Conservation (phyloP, 2,329 filamentous ascomycete genomes). For the Hortaea werneckii region DNA sequence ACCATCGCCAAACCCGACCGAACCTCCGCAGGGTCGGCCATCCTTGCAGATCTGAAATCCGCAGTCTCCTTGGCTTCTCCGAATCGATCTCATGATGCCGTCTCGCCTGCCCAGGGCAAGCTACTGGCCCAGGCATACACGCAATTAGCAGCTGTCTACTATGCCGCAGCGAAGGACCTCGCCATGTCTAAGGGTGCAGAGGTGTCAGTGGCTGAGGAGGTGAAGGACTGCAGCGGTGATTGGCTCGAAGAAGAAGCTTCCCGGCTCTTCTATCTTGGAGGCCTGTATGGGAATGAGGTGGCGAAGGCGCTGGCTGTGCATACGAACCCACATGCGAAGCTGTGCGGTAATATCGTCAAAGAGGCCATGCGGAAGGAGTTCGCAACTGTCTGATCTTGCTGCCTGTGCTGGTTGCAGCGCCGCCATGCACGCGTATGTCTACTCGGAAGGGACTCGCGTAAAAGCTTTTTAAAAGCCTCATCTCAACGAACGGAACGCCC, state of each 20-base stretch:
- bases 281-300: slow-evolving; percentile 46
- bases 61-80: slow-evolving; percentile 53
- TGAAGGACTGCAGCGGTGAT: slow-evolving; percentile 13
- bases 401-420: too few species aligned
- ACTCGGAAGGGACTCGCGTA: too few species aligned
- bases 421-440: too few species aligned
- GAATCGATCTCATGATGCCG: slow-evolving; percentile 35
- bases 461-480: too few species aligned
- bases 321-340: slow-evolving; percentile 53
- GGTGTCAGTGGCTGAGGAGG: slow-evolving; percentile 10
- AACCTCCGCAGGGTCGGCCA: background rate
- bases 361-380: slow-evolving; percentile 47
- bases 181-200: background rate
- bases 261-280: slow-evolving; percentile 44
- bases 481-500: too few species aligned
- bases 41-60: slow-evolving; percentile 26
- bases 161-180: slow-evolving; percentile 15
- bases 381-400: background rate
- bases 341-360: slow-evolving; percentile 52
- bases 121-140: slow-evolving; percentile 62
- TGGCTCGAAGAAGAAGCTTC: slow-evolving; percentile 46
- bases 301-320: slow-evolving; percentile 48
- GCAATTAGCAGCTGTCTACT: slow-evolving; percentile 38
- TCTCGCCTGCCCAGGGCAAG: slow-evolving; percentile 55
- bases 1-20: background rate